Conservation (phyloP, 805 yeast species). For the Crinitomyces ghanaensis region DNA sequence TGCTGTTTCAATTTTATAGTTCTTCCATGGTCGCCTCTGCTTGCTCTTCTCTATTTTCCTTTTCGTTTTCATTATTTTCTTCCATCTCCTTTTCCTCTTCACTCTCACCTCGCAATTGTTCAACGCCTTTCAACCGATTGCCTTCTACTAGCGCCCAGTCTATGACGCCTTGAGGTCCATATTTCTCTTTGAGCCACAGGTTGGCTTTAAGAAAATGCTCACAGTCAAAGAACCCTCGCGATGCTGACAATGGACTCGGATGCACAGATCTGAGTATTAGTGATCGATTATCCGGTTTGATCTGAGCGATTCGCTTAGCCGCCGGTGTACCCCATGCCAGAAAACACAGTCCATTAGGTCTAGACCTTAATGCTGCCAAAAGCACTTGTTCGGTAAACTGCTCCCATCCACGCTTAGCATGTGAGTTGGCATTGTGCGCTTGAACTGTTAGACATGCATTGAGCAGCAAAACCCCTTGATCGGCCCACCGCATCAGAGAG, state of each 20-base stretch:
- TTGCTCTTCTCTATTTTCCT: background rate
- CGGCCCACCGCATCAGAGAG: conserved; percentile 72
- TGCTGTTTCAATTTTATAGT: background rate
- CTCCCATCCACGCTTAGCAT: conserved; percentile 89
- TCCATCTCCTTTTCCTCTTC: conserved; percentile 6
- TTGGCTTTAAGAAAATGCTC: conserved; percentile 66
- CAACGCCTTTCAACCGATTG: conserved; percentile 13
- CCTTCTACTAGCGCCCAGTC: conserved; percentile 47
- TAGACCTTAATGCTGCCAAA: conserved; percentile 32
- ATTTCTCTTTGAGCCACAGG: conserved; percentile 50
- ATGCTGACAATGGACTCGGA: conserved; percentile 91
- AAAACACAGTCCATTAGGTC: conserved; percentile 49
- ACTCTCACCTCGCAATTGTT: conserved; percentile 5
- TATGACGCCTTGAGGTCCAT: conserved; percentile 36
- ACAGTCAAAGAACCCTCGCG: conserved; percentile 72
- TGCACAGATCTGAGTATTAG: conserved; percentile 66
- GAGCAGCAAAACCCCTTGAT: conserved; percentile 74
- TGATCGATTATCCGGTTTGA: conserved; percentile 24
- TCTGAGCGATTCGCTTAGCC: conserved; percentile 41
- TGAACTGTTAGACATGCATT: conserved; percentile 86
- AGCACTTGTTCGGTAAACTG: conserved; percentile 68
- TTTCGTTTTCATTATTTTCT: conserved; percentile 1
- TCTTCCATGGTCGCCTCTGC: background rate
- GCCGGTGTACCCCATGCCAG: conserved; percentile 82
- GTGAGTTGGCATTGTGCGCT: conserved; percentile 90